Base-by-base conservation (phyloP, 2,329 filamentous ascomycete genomes). In the Calonectria hongkongensis region DNA sequence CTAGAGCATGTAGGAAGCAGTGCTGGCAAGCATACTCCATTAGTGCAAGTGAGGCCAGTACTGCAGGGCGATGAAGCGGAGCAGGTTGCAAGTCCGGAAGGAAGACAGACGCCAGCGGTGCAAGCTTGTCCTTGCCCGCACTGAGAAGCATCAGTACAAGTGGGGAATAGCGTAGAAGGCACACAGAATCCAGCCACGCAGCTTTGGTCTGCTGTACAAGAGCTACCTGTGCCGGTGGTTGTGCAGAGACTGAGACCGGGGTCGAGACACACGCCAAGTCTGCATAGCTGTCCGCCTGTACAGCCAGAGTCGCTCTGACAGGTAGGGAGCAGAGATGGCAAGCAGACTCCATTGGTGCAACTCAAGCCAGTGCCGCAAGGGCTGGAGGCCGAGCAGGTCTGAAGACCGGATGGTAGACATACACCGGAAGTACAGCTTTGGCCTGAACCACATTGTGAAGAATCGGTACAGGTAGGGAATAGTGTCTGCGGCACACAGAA, bases 171-270 rank as follows among this genome's bases (percentile, higher is more conserved):
- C 1, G 63, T 51, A 12, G 47, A 39, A 13, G 45, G 45, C 7
- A 66, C 63, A 30, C 63, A 66, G 47, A 66, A 50, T 4, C 63
- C 63, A n/a, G 63, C 47, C 15, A 50, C 25, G 12, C 63, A 66
- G 21, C 45, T 66, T 18, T 66, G 45, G 25, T 39, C 16, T 25
- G 16, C 5, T 8, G 33, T 28, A 18, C 66, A 68, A 7, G 56
- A 39, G 3, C 16, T 21, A 6, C 25, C 36, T 9, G 45, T 45
- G n/a, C 45, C 45, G n/a, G 45, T 36, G 3, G 43, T 12, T 3
- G 41, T 18, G 47, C 67, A 69, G 3, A 33, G 8, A 15, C 58
- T 50, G 2, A 69, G 36, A 4, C 27, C 39, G 1, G 25, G 9
- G 2, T 60, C 58, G 41, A 69, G 39, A 39, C 68, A 70, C 4